A percentile compares a stretch with the other conserved stretches of the same genome.
Evolutionary conservation across 305 asterid genomes (phyloP).

Genomic region (Striga hermonthica): DNA sequence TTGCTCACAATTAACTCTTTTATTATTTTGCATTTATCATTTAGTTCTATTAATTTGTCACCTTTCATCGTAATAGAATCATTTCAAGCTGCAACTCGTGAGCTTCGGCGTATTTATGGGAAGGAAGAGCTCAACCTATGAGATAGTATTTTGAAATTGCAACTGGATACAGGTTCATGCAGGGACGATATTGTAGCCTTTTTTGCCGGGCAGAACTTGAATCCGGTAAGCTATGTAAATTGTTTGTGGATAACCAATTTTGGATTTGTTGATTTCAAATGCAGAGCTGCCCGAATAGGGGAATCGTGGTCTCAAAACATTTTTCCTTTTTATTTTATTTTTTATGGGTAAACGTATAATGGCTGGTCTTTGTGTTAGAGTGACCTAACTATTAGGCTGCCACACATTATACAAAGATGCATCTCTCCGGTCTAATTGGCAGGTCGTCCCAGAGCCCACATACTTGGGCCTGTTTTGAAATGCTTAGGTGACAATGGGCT

Average conservation of each 20-base stretch:
- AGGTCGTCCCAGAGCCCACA: too few species aligned
- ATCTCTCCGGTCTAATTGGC: too few species aligned
- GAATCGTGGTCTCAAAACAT: not conserved
- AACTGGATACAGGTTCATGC: constrained; percentile 15
- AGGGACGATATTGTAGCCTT: constrained; percentile 27
- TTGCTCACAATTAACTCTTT: not conserved
- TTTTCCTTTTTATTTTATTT: too few species aligned
- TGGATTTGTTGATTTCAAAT: constrained; percentile 12
- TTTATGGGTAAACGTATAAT: too few species aligned
- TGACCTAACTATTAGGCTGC: too few species aligned
- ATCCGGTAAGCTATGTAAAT: constrained; percentile 31
- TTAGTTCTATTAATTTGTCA: too few species aligned
- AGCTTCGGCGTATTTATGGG: constrained; percentile 91
- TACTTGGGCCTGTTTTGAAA: too few species aligned
- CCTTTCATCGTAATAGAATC: constrained; percentile 52
- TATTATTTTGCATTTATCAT: constrained; percentile 23
- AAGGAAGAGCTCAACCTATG: constrained; percentile 76
- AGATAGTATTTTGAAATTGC: constrained; percentile 20
- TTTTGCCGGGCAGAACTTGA: constrained; percentile 29
- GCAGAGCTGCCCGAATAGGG: constrained; percentile 4
- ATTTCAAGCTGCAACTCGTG: constrained; percentile 92
- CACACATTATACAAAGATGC: too few species aligned
- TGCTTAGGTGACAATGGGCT: too few species aligned
- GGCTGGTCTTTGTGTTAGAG: too few species aligned
- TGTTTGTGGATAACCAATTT: constrained; percentile 25